Evolutionary conservation across 2,329 filamentous ascomycete genomes (phyloP), one percentile per base, ranked within the genome.

Genomic region (Claviceps spartinae): DNA sequence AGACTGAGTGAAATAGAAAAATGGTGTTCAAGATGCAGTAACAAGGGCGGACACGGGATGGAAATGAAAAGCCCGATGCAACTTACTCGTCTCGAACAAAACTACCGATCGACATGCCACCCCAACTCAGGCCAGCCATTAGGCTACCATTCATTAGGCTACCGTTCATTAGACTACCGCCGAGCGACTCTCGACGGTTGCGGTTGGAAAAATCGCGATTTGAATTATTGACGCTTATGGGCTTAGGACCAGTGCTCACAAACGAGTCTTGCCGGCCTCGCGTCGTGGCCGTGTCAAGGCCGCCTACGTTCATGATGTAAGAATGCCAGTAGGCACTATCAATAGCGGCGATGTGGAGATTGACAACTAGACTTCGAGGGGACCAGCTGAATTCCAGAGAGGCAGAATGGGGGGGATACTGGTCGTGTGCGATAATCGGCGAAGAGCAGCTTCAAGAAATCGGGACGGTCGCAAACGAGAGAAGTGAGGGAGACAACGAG

Each of bases 1-100:
- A 52, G 50, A 54, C 56, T 54, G 50, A 54, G 54, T 48, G 45
- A 9, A 13, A 34, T n/a, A 34, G 26, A 1, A n/a, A 18, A 11
- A 30, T 36, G 13, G 16, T 4, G 11, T 11, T 8, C 14, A 7
- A 11, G 6, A 37, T 11, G 34, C 46, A 20, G 46, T 38, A 47
- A n/a, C 4, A 38, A 22, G n/a, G 46, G n/a, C 9, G 30, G 6
- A 47, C 4, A n/a, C 11, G 34, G 30, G 40, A 42, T 13, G 18
- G n/a, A 8, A 9, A 20, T 42, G n/a, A 34, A 34, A 9, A 22
- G 20, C 20, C 6, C 22, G 5, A 9, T 22, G 42, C 46, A 54
- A 74, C 91, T 82, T 82, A 98, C 93, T 98, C 93, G 72, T 98
- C 91, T 68, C 88, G 80, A 68, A 98, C 93, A 76, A 94, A 97